Conservation (phyloP, 2,329 filamentous ascomycete species). For the Penicillium hordei region DNA sequence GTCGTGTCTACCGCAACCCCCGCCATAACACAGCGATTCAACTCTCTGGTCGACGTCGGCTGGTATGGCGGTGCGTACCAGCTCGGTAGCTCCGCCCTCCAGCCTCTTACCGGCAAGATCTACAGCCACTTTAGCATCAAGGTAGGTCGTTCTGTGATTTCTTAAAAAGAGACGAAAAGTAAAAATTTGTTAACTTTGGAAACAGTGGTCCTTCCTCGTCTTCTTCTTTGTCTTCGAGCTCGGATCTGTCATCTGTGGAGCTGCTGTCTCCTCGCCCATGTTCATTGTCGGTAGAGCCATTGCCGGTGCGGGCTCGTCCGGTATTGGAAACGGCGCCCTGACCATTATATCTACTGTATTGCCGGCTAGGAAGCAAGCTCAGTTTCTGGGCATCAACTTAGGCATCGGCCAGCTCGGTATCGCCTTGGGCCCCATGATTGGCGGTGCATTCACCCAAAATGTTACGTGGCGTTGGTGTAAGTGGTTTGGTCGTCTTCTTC, state of each 20-base stretch:
- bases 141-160: background rate
- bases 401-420: background rate
- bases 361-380: background rate
- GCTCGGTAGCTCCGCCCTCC: slow-evolving; percentile 28
- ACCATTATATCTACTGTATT: background rate
- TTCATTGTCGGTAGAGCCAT: slow-evolving; percentile 13
- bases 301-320: background rate
- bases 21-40: background rate
- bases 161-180: background rate
- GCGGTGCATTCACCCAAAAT: background rate
- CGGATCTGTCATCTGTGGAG: background rate
- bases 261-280: slow-evolving; percentile 21
- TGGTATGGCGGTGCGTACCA: slow-evolving; percentile 40
- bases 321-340: background rate
- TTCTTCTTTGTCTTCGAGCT: slow-evolving; percentile 1
- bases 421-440: background rate
- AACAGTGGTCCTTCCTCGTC: background rate
- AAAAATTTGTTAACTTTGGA: background rate
- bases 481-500: background rate
- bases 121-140: slow-evolving; percentile 11
- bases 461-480: slow-evolving; percentile 1
- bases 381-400: background rate
- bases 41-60: slow-evolving; percentile 24
- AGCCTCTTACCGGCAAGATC: slow-evolving; percentile 17
- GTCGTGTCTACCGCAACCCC: background rate